A percentile compares a stretch with the other conserved stretches of the same genome.
Conservation (phyloP, 116 monocot genomes). For the Papilionanthe hybrid region DNA sequence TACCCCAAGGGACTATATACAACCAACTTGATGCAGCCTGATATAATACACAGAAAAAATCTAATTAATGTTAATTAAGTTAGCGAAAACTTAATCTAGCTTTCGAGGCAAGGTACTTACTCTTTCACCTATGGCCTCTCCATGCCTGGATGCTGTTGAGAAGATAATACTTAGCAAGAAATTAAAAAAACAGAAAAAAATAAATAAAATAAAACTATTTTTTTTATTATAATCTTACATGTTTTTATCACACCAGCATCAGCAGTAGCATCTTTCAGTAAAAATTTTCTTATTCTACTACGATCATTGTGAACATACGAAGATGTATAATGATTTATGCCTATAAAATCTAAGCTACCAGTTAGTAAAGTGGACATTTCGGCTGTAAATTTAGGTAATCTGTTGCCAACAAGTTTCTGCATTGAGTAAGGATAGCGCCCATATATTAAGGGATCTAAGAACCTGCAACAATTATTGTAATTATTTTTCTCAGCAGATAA, state of each 20-base stretch:
- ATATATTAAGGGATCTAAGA: conserved; percentile 62
- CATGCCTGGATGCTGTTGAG: conserved; percentile 45
- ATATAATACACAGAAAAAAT: background rate
- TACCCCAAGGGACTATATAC: conserved; percentile 71
- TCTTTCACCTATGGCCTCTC: conserved; percentile 50
- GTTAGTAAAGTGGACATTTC: conserved; percentile 28
- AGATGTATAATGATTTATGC: conserved; percentile 73
- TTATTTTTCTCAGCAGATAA: conserved; percentile 7
- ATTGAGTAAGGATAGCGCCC: conserved; percentile 62
- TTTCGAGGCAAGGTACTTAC: conserved; percentile 18
- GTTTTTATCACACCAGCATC: conserved; percentile 47
- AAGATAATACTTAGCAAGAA: background rate
- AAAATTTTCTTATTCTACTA: conserved; percentile 30
- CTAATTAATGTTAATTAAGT: background rate
- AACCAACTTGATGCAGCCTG: conserved; percentile 64
- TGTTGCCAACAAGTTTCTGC: conserved; percentile 45
- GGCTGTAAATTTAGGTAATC: conserved; percentile 48
- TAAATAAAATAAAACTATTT: background rate
- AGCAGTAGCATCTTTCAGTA: conserved; percentile 41
- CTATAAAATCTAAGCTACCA: conserved; percentile 61
- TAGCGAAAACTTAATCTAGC: background rate
- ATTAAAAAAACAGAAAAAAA: background rate
- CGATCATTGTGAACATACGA: conserved; percentile 54
- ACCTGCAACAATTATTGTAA: conserved; percentile 33
- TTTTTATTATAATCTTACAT: conserved; percentile 21